These are phyloP conservation scores for Lipomyces anomalus DNA, from an alignment of 805 yeast genomes.

Conservation along the genomic window DNA sequence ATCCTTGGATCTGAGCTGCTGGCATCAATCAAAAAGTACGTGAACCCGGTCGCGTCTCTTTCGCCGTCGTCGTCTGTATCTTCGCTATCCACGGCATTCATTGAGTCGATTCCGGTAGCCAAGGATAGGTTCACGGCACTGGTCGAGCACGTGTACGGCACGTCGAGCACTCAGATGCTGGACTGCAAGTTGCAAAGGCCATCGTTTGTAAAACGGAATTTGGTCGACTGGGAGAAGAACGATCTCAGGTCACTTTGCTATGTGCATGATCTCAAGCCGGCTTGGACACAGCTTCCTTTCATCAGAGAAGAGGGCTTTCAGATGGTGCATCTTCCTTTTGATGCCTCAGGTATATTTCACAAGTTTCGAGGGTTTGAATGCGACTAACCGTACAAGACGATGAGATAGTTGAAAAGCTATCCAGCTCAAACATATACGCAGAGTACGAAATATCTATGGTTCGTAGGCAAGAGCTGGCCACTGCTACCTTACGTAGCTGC, in stretches of 20 bases:
- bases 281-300: slow-evolving; percentile 46
- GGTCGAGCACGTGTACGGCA: slow-evolving; percentile 5
- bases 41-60: neutral
- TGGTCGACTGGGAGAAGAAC: slow-evolving; percentile 66
- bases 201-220: slow-evolving; percentile 52
- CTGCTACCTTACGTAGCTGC: slow-evolving; percentile 45
- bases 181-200: slow-evolving; percentile 42
- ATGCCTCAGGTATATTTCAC: too few species aligned
- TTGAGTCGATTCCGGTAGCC: neutral
- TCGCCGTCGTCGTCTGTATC: neutral
- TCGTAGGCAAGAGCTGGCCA: slow-evolving; percentile 56
- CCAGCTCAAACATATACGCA: slow-evolving; percentile 55
- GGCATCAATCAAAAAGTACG: too few species aligned
- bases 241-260: slow-evolving; percentile 62
- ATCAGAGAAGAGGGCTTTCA: slow-evolving; percentile 38
- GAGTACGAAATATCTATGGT: slow-evolving; percentile 54
- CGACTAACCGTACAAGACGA: too few species aligned
- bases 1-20: too few species aligned
- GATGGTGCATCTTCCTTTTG: slow-evolving; percentile 48
- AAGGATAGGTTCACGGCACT: neutral
- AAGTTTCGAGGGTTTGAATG: too few species aligned
- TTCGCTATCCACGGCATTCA: neutral
- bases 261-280: slow-evolving; percentile 44
- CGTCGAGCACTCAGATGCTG: slow-evolving; percentile 12
- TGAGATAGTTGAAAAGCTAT: slow-evolving; percentile 45